phyloP scores from a whole-genome alignment of 371 early-diverging fungal genomes.

The Circinella minor region DNA sequence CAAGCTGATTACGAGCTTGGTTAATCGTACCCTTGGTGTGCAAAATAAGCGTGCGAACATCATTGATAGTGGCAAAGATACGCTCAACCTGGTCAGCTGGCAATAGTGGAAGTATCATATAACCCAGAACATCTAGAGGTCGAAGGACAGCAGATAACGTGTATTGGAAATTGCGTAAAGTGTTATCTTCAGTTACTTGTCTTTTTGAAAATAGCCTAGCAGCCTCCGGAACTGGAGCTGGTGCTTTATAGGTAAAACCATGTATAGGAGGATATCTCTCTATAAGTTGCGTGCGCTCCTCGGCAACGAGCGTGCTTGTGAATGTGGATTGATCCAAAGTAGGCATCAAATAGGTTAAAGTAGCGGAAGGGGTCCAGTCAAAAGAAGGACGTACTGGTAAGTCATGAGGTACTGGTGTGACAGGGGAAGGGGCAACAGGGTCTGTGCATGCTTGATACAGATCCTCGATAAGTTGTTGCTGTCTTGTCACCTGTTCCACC shows the following conservation, averaged over 20 bases:
- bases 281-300: slow-evolving; percentile 11
- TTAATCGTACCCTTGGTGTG: slow-evolving; percentile 15
- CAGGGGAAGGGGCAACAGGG: background rate
- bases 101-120: slow-evolving; percentile 10
- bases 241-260: slow-evolving; percentile 10
- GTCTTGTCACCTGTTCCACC: slow-evolving; percentile 3
- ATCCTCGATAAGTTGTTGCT: slow-evolving; percentile 2
- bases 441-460: background rate
- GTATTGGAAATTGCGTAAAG: slow-evolving; percentile 20
- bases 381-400: slow-evolving; percentile 11
- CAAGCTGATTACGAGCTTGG: slow-evolving; percentile 15
- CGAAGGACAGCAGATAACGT: slow-evolving; percentile 14
- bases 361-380: slow-evolving; percentile 8
- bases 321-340: slow-evolving; percentile 5
- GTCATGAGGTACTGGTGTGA: background rate
- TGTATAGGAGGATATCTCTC: slow-evolving; percentile 12
- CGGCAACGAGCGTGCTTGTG: background rate
- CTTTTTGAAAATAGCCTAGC: background rate
- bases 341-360: background rate
- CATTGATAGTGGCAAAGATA: slow-evolving; percentile 12
- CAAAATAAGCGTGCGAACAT: slow-evolving; percentile 13
- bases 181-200: slow-evolving; percentile 1
- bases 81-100: slow-evolving; percentile 11
- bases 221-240: slow-evolving; percentile 3
- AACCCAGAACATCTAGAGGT: slow-evolving; percentile 14